Conservation (phyloP, 768 basidiomycete species). For the Imleria badia region DNA sequence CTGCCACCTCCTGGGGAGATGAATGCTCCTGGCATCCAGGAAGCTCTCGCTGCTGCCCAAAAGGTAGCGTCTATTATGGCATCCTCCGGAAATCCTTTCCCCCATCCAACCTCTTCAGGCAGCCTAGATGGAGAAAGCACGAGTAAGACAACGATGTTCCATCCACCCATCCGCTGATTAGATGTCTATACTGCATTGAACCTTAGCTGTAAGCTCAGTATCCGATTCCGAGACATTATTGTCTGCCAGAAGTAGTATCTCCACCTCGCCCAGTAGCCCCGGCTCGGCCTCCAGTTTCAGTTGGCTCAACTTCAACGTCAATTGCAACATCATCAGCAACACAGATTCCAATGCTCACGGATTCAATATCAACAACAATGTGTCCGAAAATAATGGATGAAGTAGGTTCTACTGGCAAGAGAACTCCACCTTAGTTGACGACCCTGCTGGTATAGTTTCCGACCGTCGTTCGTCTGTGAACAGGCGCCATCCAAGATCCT, state of each 20-base stretch:
- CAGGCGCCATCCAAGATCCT: too few relatives aligned
- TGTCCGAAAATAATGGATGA: background rate
- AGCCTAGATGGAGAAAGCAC: background rate
- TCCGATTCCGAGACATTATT: too few relatives aligned
- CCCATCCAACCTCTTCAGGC: background rate
- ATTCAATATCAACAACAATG: background rate
- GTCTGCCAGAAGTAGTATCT: background rate
- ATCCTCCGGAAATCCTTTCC: background rate
- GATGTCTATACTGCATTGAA: too few relatives aligned
- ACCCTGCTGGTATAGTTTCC: too few relatives aligned
- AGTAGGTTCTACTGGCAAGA: too few relatives aligned
- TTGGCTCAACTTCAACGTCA: background rate
- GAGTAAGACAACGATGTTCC: background rate
- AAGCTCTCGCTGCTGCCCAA: background rate
- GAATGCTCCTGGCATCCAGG: background rate
- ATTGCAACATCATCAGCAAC: background rate
- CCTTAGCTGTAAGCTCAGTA: too few relatives aligned
- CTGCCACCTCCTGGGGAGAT: too few relatives aligned
- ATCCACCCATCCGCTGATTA: background rate
- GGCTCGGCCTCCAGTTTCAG: background rate
- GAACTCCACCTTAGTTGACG: too few relatives aligned
- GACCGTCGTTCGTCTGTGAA: too few relatives aligned
- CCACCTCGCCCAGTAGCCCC: slow-evolving; percentile 2
- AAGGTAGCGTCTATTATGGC: background rate
- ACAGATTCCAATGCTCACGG: background rate